Conservation (phyloP, 371 early-diverging fungal species). For the Mucor plumbeus region DNA sequence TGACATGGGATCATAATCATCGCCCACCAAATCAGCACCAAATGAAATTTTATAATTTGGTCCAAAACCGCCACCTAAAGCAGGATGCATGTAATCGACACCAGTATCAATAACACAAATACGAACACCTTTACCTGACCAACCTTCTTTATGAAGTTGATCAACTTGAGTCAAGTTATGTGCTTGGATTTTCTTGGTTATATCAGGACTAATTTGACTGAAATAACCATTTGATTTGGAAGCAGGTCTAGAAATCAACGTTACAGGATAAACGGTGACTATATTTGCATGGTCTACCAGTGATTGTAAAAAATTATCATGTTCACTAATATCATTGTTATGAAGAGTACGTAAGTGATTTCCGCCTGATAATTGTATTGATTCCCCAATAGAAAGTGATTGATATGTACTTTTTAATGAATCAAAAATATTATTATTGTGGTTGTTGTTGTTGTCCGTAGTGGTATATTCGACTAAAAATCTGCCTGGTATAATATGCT, state of each 20-base stretch:
- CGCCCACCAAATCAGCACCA: constrained; percentile 68
- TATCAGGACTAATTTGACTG: constrained; percentile 2
- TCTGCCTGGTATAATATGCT: constrained; percentile 13
- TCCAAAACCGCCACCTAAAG: constrained; percentile 72
- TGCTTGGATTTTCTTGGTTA: constrained; percentile 12
- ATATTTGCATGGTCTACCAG: constrained; percentile 6
- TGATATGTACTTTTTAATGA: not conserved
- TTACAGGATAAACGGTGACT: constrained; percentile 22
- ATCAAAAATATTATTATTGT: not conserved
- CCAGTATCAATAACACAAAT: constrained; percentile 69
- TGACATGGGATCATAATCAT: constrained; percentile 41
- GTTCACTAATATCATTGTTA: not conserved
- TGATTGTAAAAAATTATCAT: constrained; percentile 4
- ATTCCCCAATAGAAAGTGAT: not conserved
- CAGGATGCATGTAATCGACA: constrained; percentile 70
- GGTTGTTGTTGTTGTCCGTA: not conserved
- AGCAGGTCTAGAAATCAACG: constrained; percentile 12
- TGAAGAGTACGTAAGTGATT: not conserved
- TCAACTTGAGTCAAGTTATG: constrained; percentile 69
- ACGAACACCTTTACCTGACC: constrained; percentile 66
- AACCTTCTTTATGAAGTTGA: constrained; percentile 49
- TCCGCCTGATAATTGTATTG: not conserved
- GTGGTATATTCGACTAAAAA: constrained; percentile 13
- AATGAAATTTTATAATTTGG: constrained; percentile 53
- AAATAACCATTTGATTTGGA: constrained; percentile 11